Conservation (phyloP, 2,329 filamentous ascomycete species). For the Verticillium albo-atrum region DNA sequence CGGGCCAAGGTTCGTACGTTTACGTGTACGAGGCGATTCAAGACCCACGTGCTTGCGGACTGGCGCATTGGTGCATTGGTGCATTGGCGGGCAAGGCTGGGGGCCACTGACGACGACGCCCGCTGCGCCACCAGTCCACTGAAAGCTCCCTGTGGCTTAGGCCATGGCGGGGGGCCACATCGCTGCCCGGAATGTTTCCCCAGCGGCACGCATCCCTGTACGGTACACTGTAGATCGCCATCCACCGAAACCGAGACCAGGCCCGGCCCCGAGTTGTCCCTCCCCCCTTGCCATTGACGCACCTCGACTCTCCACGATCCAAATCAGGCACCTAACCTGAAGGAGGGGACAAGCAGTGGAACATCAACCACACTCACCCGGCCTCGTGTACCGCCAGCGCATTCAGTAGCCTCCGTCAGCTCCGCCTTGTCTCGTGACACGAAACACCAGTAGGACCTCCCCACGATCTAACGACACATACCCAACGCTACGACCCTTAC, state of each 20-base stretch:
- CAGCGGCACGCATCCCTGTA: neutral
- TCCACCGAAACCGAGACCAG: neutral
- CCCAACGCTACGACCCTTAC: neutral
- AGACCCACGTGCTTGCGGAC: neutral
- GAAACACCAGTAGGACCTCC: neutral
- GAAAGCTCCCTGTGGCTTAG: constrained; percentile 14
- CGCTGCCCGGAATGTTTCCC: neutral
- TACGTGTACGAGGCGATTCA: neutral
- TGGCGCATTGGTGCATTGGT: too few relatives aligned
- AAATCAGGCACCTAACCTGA: neutral
- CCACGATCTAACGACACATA: neutral
- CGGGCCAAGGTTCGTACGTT: neutral
- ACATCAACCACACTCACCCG: neutral
- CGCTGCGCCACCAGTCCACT: constrained; percentile 12
- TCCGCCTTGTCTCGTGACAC: neutral
- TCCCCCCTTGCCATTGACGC: neutral
- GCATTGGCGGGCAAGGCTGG: neutral
- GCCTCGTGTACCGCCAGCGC: neutral
- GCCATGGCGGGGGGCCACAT: neutral
- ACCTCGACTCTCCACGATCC: neutral
- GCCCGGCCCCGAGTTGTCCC: neutral
- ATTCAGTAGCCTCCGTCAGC: too few relatives aligned
- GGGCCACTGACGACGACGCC: neutral
- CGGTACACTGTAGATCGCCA: neutral
- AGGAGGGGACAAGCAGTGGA: neutral